Evolutionary conservation across 495 filamentous ascomycete species (phyloP).

Genomic region (Penicillium antarcticum): DNA sequence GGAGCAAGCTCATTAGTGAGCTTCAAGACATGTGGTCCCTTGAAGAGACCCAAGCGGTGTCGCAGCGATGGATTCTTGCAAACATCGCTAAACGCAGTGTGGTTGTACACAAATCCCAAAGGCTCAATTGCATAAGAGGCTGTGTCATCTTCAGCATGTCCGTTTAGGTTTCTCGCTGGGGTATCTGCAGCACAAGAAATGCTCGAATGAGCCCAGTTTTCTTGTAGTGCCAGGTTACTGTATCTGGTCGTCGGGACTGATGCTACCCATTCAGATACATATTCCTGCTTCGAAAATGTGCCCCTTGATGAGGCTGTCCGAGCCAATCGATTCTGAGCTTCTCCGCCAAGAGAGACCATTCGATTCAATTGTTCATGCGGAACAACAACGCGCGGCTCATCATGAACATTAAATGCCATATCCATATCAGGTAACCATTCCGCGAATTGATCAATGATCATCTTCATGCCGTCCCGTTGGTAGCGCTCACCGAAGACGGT

Average conservation of each 20-base stretch:
- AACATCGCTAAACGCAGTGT: neutral
- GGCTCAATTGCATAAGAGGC: neutral
- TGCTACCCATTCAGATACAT: neutral
- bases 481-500: neutral
- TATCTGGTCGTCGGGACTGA: neutral
- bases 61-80: constrained; percentile 1
- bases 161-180: neutral
- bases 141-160: neutral
- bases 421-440: constrained; percentile 67
- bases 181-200: neutral
- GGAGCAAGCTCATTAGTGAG: neutral
- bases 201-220: neutral
- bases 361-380: constrained; percentile 41
- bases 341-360: neutral
- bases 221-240: neutral
- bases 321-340: neutral
- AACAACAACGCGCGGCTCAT: constrained; percentile 67
- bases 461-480: neutral
- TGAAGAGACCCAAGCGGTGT: neutral
- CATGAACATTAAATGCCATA: constrained; percentile 70
- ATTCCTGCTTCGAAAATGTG: neutral
- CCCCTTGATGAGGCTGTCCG: neutral
- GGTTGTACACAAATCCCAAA: neutral
- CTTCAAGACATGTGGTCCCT: neutral
- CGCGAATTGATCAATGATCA: neutral